Percentiles rank a stretch among this genome's conserved stretches.
Conservation (phyloP, 495 filamentous ascomycete genomes). For the Friedmanniomyces simplex region DNA sequence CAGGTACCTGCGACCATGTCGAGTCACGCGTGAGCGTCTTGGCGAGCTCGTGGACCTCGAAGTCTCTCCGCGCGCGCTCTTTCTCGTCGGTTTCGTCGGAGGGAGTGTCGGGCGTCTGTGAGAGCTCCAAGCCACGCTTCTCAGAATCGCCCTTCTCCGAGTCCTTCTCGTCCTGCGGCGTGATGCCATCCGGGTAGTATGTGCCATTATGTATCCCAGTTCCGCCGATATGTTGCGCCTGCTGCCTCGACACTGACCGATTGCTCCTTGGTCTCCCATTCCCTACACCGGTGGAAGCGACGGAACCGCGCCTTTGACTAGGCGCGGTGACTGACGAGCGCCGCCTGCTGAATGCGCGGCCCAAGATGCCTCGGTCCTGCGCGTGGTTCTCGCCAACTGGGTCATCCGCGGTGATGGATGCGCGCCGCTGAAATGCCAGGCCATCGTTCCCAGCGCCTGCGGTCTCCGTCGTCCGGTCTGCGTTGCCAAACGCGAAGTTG, state of each 20-base stretch:
- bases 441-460: conserved; percentile 1
- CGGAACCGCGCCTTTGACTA: background rate
- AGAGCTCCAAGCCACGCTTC: conserved; percentile 13
- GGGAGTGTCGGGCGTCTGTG: conserved; percentile 2
- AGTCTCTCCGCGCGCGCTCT: conserved; percentile 25
- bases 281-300: background rate
- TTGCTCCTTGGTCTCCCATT: background rate
- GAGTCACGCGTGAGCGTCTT: conserved; percentile 24
- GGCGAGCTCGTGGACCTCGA: conserved; percentile 27
- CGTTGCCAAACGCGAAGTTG: conserved; percentile 22
- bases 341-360: background rate
- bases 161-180: conserved; percentile 5
- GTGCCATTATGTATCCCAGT: background rate
- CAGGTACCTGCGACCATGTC: conserved; percentile 17
- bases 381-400: background rate
- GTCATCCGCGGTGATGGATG: background rate
- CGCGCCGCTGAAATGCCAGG: conserved; percentile 1
- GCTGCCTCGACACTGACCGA: background rate
- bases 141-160: conserved; percentile 3
- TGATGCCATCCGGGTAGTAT: background rate
- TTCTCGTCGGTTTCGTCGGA: conserved; percentile 22
- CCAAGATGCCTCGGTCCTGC: background rate
- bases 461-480: conserved; percentile 12
- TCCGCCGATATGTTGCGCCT: background rate
- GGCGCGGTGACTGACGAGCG: conserved; percentile 1